Percentiles rank a stretch among this genome's conserved stretches.
phyloP scores from a whole-genome alignment of 345 rosid species.

The Aethionema arabicum region DNA sequence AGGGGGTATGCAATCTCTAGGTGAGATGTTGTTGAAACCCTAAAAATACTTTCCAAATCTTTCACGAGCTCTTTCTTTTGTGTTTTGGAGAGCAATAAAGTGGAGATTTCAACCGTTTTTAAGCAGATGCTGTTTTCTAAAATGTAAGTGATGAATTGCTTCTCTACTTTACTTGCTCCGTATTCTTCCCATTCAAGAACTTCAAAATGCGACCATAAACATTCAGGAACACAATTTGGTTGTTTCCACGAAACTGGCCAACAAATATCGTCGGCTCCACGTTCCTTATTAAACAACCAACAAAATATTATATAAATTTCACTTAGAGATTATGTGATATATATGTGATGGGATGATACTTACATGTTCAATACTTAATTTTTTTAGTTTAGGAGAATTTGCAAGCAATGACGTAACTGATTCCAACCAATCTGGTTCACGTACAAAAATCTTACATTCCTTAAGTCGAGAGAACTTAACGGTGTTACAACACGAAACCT shows the following conservation, averaged over 20 bases:
- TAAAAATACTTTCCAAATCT: background rate
- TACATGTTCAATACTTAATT: too few species aligned
- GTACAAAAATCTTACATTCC: too few species aligned
- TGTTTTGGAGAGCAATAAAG: background rate
- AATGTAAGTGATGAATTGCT: background rate
- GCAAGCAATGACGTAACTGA: too few species aligned
- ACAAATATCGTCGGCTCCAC: background rate
- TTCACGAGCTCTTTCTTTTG: background rate
- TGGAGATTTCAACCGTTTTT: background rate
- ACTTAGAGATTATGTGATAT: too few species aligned
- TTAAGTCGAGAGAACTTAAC: too few species aligned
- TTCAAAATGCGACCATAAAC: constrained; percentile 17
- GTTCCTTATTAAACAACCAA: too few species aligned
- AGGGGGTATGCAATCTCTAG: too few species aligned
- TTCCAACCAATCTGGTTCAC: too few species aligned
- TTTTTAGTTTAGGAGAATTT: too few species aligned
- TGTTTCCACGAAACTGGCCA: constrained; percentile 1
- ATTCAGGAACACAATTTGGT: constrained; percentile 21
- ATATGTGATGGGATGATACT: too few species aligned
- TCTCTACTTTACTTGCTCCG: background rate
- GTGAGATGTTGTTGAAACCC: background rate
- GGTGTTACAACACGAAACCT: too few species aligned
- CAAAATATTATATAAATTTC: too few species aligned
- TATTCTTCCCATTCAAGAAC: background rate
- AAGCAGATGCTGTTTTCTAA: background rate